phyloP scores from a whole-genome alignment of 768 basidiomycete genomes.

The Leccinum fibrillosum region DNA sequence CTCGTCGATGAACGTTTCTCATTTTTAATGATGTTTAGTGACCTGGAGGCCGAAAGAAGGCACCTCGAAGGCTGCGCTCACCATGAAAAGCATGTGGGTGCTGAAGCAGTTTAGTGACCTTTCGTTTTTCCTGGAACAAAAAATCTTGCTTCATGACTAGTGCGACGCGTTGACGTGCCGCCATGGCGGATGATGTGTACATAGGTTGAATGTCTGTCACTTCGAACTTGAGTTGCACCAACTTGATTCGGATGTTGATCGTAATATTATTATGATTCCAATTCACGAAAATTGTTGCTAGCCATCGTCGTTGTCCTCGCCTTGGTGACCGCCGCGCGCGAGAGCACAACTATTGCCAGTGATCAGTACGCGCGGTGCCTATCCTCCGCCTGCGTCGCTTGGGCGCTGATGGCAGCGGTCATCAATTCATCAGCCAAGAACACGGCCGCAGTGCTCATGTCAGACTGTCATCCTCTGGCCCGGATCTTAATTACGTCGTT shows the following conservation, averaged over 20 bases:
- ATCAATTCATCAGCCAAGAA: no score
- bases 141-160: not conserved
- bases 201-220: not conserved
- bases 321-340: no score
- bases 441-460: no score
- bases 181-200: not conserved
- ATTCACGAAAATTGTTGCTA: no score
- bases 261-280: not conserved
- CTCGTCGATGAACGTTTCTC: not conserved
- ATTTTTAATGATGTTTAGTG: constrained; percentile 5
- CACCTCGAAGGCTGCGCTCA: constrained; percentile 13
- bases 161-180: not conserved
- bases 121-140: not conserved
- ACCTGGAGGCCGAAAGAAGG: constrained; percentile 8
- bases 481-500: no score
- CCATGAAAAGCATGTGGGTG: not conserved
- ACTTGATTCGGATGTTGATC: not conserved
- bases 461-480: no score
- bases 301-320: no score
- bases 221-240: not conserved
- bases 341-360: no score
- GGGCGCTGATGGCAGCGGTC: no score
- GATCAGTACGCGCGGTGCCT: no score
- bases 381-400: no score
- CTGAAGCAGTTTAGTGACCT: constrained; percentile 10